Evolutionary conservation across 2,329 filamentous ascomycete genomes (phyloP), one percentile per base, ranked within the genome.

Genomic region (Fusarium oligoseptatum): DNA sequence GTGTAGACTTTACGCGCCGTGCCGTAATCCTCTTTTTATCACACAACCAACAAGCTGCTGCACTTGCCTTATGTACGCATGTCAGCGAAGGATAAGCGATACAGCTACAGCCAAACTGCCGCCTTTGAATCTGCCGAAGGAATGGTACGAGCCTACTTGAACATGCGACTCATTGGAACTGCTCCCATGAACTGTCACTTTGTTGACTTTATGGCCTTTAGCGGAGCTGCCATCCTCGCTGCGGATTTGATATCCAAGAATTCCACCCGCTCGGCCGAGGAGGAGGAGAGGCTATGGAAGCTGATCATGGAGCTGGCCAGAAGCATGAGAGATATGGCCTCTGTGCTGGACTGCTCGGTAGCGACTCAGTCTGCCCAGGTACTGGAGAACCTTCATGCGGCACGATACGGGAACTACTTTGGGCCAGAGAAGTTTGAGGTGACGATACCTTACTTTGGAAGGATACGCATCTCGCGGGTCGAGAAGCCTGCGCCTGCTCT

Each of bases 131-230:
- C 84, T 1, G 81, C 85, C 12, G 81, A 85, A 56, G 81, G 83
- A 39, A 81, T 84, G 60, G 80, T 87, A 27, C 67, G 71, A 17
- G 71, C 80, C 12, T 87, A 86, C 70, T 56, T 71, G 32, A 68
- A 41, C 12, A 69, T 72, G 20, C 43, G 69, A 9, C 43, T 61
- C 14, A 78, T 82, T 7, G 82, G 84, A 57, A 61, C 61, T 17
- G 56, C 34, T 6, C 63, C 67, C 8, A 36, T 66, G 10, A 71
- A 60, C 11, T 87, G 86, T 77, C 86, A 87, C 52, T 71, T 87
- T 39, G 80, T 85, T 56, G 87, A 88, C 68, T 88, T 88, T 60
- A 79, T 85, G 61, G 83, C 82, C 3, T 88, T 88, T 70, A 86
- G 81, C 2, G 82, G 84, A 5, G 82, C 85, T 15, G 82, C 87